Percentiles rank a stretch among this genome's conserved stretches.
phyloP scores from a whole-genome alignment of 257 asterid genomes.

The Thymus mandschuricus region DNA sequence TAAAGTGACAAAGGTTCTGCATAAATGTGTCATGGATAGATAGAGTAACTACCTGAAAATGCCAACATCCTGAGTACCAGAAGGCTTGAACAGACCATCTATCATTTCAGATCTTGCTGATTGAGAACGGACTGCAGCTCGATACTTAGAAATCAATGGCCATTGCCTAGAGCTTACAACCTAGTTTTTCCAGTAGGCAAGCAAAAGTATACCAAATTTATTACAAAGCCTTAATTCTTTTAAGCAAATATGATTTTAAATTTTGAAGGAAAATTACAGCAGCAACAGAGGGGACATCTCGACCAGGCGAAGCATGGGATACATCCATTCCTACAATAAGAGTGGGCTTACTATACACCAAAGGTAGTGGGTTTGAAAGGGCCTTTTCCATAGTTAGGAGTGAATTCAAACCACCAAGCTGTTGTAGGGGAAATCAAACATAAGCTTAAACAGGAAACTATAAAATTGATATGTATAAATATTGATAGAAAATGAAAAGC shows the following conservation, averaged over 20 bases:
- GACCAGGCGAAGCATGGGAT: conserved; percentile 83
- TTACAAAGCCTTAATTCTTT: not conserved
- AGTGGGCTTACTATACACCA: conserved; percentile 56
- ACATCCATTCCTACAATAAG: conserved; percentile 85
- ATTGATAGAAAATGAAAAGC: not conserved
- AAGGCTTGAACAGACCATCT: conserved; percentile 49
- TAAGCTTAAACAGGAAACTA: not conserved
- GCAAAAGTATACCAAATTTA: not conserved
- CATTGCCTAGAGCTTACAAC: conserved; percentile 76
- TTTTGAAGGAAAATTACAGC: conserved; percentile 46
- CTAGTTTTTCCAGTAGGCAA: conserved; percentile 34
- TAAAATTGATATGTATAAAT: not conserved
- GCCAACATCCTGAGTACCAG: conserved; percentile 51
- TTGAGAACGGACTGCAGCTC: conserved; percentile 76
- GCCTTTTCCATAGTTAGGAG: conserved; percentile 45
- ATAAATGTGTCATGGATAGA: not conserved
- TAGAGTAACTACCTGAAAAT: conserved; percentile 51
- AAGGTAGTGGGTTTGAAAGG: conserved; percentile 44
- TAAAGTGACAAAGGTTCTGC: not conserved
- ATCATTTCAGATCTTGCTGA: conserved; percentile 71
- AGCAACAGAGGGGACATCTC: conserved; percentile 74
- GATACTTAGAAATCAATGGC: conserved; percentile 65
- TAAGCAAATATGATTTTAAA: not conserved
- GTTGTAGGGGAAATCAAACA: conserved; percentile 21
- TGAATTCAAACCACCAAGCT: conserved; percentile 83